Evolutionary conservation across 78 protist genomes (phyloP).

Genomic region (Bigelowiella natans): DNA sequence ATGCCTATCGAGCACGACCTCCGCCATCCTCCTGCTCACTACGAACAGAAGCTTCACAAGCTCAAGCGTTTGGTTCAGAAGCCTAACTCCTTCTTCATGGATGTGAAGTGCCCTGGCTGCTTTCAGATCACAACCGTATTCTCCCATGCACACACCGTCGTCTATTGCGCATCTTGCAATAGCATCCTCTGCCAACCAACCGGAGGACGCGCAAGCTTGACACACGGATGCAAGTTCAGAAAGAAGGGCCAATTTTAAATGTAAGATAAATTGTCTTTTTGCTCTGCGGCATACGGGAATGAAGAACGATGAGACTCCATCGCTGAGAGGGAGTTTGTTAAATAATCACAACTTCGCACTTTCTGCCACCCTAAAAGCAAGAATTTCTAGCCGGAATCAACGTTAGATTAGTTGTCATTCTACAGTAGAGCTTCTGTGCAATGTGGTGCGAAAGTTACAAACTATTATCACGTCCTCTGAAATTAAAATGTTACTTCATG

Average conservation of each 20-base stretch:
- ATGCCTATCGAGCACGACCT: constrained; percentile 2
- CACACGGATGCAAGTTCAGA: constrained; percentile 89
- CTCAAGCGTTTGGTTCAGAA: constrained; percentile 91
- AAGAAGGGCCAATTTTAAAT: constrained; percentile 75
- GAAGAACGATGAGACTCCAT: no score
- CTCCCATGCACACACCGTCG: constrained; percentile 89
- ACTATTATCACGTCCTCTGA: no score
- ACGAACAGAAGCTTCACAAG: constrained; percentile 59
- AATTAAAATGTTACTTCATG: no score
- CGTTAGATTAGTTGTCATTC: no score
- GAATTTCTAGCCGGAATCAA: no score
- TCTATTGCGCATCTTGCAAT: constrained; percentile 82
- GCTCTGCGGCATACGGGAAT: no score
- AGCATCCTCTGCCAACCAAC: constrained; percentile 93
- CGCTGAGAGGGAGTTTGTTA: no score
- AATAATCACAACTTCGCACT: no score
- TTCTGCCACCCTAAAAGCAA: no score
- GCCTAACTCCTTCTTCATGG: constrained; percentile 96
- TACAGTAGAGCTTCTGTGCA: no score
- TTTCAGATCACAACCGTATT: constrained; percentile 46
- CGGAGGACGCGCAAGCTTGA: constrained; percentile 92
- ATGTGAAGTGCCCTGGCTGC: constrained; percentile 92
- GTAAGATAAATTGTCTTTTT: no score
- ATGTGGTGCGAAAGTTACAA: no score
- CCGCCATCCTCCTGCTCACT: not conserved